A percentile compares a stretch with the other conserved stretches of the same genome.
Conservation (phyloP, 257 asterid genomes). For the Sherardia arvensis region DNA sequence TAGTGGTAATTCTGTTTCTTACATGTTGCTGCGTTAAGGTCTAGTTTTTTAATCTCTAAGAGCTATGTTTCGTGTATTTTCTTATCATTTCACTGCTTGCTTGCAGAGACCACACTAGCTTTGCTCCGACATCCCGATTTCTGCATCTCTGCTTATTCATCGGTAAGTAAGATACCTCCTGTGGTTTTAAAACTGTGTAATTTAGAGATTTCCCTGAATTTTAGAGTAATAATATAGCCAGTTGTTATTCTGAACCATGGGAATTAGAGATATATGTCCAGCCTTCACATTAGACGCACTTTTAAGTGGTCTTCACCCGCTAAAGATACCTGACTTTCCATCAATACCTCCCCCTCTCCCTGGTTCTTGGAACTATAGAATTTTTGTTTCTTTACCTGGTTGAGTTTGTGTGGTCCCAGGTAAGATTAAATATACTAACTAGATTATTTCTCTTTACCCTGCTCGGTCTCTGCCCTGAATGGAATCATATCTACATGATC, state of each 20-base stretch:
- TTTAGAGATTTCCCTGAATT: neutral
- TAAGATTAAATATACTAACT: neutral
- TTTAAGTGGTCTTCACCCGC: neutral
- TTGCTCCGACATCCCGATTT: conserved; percentile 95
- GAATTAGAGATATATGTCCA: neutral
- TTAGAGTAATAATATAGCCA: neutral
- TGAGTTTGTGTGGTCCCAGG: neutral
- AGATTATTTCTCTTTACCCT: too few species aligned
- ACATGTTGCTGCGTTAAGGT: neutral
- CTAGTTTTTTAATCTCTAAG: neutral
- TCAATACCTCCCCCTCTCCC: neutral
- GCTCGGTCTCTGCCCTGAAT: neutral
- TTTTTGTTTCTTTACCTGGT: neutral
- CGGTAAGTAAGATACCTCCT: conserved; percentile 39
- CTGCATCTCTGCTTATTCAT: conserved; percentile 88
- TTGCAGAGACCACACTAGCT: conserved; percentile 90
- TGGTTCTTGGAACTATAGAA: neutral
- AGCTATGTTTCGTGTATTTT: neutral
- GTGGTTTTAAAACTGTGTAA: neutral
- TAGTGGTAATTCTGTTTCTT: neutral
- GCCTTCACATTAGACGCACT: neutral
- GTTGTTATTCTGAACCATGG: neutral
- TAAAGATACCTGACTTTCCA: neutral
- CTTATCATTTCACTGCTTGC: conserved; percentile 7
- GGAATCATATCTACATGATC: neutral